Base-by-base conservation (phyloP, 2,329 filamentous ascomycete genomes). In the Coleophoma cylindrospora region DNA sequence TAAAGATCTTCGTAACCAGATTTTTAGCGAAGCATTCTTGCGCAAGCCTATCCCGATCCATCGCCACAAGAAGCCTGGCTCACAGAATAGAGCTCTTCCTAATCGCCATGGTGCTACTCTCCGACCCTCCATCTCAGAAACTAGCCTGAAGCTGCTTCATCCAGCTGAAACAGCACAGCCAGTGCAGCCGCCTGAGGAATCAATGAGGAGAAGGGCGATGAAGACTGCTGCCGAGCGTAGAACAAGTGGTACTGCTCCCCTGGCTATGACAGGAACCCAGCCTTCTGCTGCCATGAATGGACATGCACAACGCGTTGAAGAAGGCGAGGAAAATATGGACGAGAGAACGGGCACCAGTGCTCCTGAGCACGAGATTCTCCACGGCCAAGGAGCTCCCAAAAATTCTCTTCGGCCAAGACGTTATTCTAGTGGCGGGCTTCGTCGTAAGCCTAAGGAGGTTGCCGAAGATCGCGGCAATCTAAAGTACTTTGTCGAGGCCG, bases 401-500 rank as follows among this genome's bases (percentile, higher is more conserved):
- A 64, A 61, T 45, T 10, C 27, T 10, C 27, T 27, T 27, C 77
- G 75, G 51, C 83, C 81, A 64, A 81, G 91, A 52, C 84, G 92
- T 21, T 94, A 95, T 67, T 96, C 91, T 6, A 91, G 91, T 45
- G 89, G 89, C 56, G 91, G 90, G 5, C 76, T 96, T 22, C 83
- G 88, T 34, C 74, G 82, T 51, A 85, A 87, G 61, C 86, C 89
- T 21, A 74, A 80, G 50, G 87, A 90, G 55, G 86, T 95, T 7
- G 79, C 77, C 15, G 80, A 85, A 12, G 76, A 80, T 10, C 76
- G 86, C 47, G 87, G 89, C n/a, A 80, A 88, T 55, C 75, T 96
- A n/a, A 85, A 95, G 65, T 96, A 91, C 59, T 91, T 87, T 61
- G 91, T 95, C 62, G 89, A 95, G 59, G 89, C 92, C 27, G 90